A percentile compares a stretch with the other conserved stretches of the same genome.
phyloP scores from a whole-genome alignment of 2,329 filamentous ascomycete species.

The Davidsoniella eucalypti region DNA sequence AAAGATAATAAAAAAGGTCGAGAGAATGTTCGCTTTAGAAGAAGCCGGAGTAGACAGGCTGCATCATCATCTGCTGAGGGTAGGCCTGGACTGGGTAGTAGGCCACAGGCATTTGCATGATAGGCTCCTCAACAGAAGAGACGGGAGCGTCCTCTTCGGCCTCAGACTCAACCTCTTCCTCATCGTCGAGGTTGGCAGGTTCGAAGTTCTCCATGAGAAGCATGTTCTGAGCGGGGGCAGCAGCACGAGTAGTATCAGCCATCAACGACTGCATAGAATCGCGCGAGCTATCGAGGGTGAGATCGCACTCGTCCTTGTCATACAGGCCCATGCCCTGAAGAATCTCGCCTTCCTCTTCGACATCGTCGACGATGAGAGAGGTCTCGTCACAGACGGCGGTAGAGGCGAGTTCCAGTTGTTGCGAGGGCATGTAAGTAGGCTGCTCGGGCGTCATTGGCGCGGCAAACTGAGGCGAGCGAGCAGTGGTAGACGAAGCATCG shows the following conservation, averaged over 20 bases:
- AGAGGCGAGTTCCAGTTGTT: background rate
- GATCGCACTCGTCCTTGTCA: constrained; percentile 46
- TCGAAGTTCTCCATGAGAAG: constrained; percentile 72
- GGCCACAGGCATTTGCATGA: background rate
- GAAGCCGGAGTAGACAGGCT: background rate
- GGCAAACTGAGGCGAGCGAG: constrained; percentile 3
- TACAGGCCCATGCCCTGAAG: constrained; percentile 73
- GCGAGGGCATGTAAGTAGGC: background rate
- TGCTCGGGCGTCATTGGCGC: constrained; percentile 6
- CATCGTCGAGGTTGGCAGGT: constrained; percentile 47
- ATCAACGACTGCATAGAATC: constrained; percentile 38
- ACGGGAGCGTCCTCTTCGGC: constrained; percentile 24
- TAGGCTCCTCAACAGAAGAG: background rate
- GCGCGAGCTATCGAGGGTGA: constrained; percentile 36
- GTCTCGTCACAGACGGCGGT: background rate
- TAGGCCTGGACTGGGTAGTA: background rate
- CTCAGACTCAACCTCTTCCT: constrained; percentile 25
- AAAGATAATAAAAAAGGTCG: background rate
- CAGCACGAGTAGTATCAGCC: constrained; percentile 28
- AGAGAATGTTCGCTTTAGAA: background rate
- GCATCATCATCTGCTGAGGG: background rate
- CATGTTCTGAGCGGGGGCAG: constrained; percentile 49
- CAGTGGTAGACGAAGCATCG: background rate
- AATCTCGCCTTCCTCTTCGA: constrained; percentile 50
- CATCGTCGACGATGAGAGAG: constrained; percentile 25